A percentile compares a stretch with the other conserved stretches of the same genome.
These are phyloP conservation scores for Przewalskia tangutica DNA, from an alignment of 257 asterid species.

Conservation along the genomic window DNA sequence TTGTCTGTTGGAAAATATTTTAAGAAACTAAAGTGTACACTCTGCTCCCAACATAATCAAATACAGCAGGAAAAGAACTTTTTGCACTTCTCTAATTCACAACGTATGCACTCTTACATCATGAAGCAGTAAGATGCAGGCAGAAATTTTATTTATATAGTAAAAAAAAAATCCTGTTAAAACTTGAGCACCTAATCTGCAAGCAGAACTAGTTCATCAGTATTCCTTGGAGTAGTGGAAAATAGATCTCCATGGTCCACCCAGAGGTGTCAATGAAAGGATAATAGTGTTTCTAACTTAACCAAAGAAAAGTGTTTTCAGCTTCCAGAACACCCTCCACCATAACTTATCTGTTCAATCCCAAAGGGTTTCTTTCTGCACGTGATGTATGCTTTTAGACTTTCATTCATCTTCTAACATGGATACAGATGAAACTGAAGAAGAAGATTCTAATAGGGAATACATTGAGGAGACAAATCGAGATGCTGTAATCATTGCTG, in stretches of 20 bases:
- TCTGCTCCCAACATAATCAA: not conserved
- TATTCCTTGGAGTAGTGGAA: not conserved
- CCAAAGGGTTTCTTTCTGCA: not conserved
- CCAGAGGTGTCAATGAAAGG: not conserved
- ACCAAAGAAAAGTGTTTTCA: not conserved
- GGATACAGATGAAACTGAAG: constrained; percentile 66
- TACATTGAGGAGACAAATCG: constrained; percentile 86
- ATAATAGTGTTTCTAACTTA: not conserved
- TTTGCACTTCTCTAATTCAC: not conserved
- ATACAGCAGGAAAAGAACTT: not conserved
- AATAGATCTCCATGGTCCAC: not conserved
- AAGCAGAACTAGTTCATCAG: not conserved
- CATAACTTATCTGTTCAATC: not conserved
- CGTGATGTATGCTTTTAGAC: constrained; percentile 3
- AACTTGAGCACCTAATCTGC: not conserved
- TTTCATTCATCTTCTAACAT: constrained; percentile 2
- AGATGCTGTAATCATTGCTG: constrained; percentile 68
- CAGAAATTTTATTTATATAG: not conserved
- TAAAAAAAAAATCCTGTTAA: not conserved
- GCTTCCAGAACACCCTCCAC: not conserved
- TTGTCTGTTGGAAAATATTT: not conserved
- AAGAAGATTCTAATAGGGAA: constrained; percentile 69
- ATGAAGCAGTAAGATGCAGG: not conserved
- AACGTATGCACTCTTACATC: not conserved
- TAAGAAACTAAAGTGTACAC: not conserved